Evolutionary conservation across 129 eudicot species (phyloP).

Genomic region (Solidago caesia): DNA sequence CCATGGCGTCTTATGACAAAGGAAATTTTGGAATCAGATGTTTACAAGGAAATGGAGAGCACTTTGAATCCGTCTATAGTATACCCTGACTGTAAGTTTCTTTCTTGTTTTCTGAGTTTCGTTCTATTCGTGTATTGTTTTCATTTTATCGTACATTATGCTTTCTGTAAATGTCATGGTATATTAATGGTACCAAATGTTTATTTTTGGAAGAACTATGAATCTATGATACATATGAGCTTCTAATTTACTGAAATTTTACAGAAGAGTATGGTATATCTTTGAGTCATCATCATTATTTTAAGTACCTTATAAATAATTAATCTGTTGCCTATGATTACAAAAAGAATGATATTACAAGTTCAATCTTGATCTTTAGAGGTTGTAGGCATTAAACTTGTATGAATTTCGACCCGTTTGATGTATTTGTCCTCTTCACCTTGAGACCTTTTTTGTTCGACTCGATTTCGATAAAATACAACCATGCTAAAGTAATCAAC

Average conservation of each 20-base stretch:
- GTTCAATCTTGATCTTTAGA: background rate
- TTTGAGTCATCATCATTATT: background rate
- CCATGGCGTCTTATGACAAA: conserved; percentile 95
- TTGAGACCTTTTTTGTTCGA: background rate
- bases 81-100: conserved; percentile 82
- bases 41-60: conserved; percentile 66
- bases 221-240: background rate
- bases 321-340: background rate
- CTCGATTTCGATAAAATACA: too few relatives aligned
- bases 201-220: background rate
- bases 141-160: too few relatives aligned
- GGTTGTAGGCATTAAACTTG: background rate
- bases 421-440: background rate
- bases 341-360: background rate
- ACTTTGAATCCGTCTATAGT: conserved; percentile 51
- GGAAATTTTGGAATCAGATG: conserved; percentile 87
- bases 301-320: background rate
- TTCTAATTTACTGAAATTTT: background rate
- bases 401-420: background rate
- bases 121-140: background rate
- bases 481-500: too few relatives aligned
- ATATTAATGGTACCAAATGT: too few relatives aligned
- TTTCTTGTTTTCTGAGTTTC: background rate
- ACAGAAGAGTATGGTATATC: background rate
- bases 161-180: too few relatives aligned